Base-by-base conservation (phyloP, 371 early-diverging fungal genomes). In the Mortierella sp. region DNA sequence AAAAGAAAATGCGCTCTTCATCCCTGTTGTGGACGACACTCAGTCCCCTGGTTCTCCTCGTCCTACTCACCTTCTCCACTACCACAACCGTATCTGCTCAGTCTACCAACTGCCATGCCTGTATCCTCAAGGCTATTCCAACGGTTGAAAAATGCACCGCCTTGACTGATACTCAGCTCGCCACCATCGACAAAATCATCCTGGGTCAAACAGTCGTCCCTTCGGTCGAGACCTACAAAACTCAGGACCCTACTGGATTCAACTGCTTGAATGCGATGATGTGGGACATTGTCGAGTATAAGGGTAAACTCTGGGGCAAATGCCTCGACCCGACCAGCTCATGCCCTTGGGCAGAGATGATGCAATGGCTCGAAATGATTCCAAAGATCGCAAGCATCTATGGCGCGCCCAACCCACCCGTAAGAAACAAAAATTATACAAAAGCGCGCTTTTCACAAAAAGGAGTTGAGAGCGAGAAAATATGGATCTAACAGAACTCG, bases 311-410 rank as follows among this genome's bases (percentile, higher is more conserved):
- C 47, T 71, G 60, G 61, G 48, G 42, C 17, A n/a, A 9, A 2
- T 60, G 60, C 42, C 47, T 71, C 24, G 56, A 55, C 32, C 55
- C 71, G 0, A 30, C 7, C n/a, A 71, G 26, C 23, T 28, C 55
- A 2, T 71, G 60, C 24, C 44, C 60, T 21, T 71, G 72, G 72
- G 4, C 72, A 9, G 63, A 71, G 42, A 71, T 71, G 65, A 64
- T 71, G 65, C 60, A 60, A 15, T 71, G 60, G 51, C n/a, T 64
- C 21, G 59, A 58, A 44, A 64, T 64, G 46, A 64, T 64, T 37
- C 63, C 70, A 4, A 63, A 42, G 46, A 48, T 64, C 17, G 70
- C 70, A 14, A 57, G 63, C 50, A 26, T 70, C 55, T 64, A 50
- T 47, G 60, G 72, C 7, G 26, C 56, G 12, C 39, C 37, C 5